Base-by-base conservation (phyloP, 1,284 basidiomycete species). In the Prillingera fragicola region DNA sequence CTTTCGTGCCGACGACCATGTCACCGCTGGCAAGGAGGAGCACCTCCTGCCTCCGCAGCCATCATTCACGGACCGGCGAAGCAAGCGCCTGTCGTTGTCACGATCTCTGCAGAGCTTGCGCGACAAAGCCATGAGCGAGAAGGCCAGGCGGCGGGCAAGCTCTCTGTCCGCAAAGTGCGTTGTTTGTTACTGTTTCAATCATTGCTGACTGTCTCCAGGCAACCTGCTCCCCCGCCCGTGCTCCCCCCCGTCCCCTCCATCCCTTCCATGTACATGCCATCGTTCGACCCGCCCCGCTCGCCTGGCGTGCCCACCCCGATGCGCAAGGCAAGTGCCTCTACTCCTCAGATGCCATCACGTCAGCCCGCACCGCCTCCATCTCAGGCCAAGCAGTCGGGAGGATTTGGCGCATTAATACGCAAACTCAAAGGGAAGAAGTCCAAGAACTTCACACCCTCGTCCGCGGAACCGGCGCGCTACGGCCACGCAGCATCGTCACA, bases 61-160 rank as follows among this genome's bases (percentile, higher is more conserved):
- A n/a, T n/a, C 38, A 1, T 33, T 41, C 17, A 23, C 33, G 4
- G 33, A 34, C 22, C 12, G 15, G 14, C 34, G 34, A 10, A 22
- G 23, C 13, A 50, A 43, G 25, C 43, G 48, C 8, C 24, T 50
- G 3, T 50, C 48, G 2, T 19, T 50, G 3, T 39, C 48, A 7
- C 35, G 40, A 8, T 50, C 48, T 1, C 24, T 50, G 3, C 43
- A 39, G 21, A 41, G 31, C 25, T 31, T 50, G 6, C 43, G 43
- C 9, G 43, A 42, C 32, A 41, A 38, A 24, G 22, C 35, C 5
- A 38, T 28, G 12, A 14, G 23, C 3, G 39, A 44, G 26, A 41
- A 50, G 38, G 38, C 38, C 2, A 21, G 41, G 5, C 37, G 33
- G 4, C 32, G 48, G 1, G 19, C 22, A 1, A 50, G 43, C 33